These are phyloP conservation scores for Malus asiatica DNA, from an alignment of 306 rosid genomes.

Conservation along the genomic window DNA sequence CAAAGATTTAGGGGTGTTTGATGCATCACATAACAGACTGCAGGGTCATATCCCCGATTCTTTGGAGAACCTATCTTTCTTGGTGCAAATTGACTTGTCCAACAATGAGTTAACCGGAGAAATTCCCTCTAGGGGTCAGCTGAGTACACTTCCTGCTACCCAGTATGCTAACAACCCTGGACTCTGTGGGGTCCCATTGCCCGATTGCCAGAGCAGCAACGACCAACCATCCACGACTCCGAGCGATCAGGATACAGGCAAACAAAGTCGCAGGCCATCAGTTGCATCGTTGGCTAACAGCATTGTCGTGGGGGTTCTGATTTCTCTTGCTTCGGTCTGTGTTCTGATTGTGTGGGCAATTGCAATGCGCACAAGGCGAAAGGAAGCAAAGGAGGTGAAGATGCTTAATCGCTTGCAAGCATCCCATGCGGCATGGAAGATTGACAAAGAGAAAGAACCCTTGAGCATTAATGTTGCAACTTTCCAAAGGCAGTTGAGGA, in stretches of 20 bases:
- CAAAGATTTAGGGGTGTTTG: constrained; percentile 78
- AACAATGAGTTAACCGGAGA: constrained; percentile 79
- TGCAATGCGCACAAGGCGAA: constrained; percentile 76
- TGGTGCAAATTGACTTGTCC: constrained; percentile 90
- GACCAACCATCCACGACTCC: constrained; percentile 38
- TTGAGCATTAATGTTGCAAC: constrained; percentile 93
- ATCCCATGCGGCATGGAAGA: constrained; percentile 91
- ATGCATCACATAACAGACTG: constrained; percentile 81
- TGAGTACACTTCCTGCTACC: constrained; percentile 84
- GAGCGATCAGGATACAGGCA: constrained; percentile 20
- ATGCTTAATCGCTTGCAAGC: constrained; percentile 89
- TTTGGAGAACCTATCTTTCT: constrained; percentile 81
- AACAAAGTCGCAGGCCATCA: constrained; percentile 35
- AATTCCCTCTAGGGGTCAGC: constrained; percentile 86
- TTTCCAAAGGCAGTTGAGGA: constrained; percentile 88
- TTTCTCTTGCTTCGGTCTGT: constrained; percentile 78
- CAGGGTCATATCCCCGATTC: constrained; percentile 95
- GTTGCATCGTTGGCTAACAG: constrained; percentile 76
- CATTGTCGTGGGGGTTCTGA: constrained; percentile 72
- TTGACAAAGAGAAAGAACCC: constrained; percentile 93
- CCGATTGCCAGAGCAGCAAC: constrained; percentile 50
- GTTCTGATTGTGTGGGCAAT: constrained; percentile 84
- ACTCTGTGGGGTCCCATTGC: constrained; percentile 91
- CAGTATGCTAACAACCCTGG: constrained; percentile 92
- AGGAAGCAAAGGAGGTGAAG: constrained; percentile 79